Percentiles rank a stretch among this genome's conserved stretches.
phyloP scores from a whole-genome alignment of 2,329 filamentous ascomycete genomes.

The Aspergillus sp. region DNA sequence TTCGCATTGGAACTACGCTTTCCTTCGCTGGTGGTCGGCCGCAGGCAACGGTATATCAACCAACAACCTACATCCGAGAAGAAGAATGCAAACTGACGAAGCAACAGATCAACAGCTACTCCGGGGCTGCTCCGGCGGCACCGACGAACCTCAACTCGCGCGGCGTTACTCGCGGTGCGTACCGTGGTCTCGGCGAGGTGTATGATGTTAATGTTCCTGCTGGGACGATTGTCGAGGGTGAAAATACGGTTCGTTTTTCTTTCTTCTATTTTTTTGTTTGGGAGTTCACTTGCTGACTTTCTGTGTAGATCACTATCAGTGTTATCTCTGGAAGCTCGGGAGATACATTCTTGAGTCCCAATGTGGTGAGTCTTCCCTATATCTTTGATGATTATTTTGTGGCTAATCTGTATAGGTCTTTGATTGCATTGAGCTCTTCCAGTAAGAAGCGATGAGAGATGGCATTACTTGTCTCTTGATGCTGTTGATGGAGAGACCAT shows the following conservation, averaged over 20 bases:
- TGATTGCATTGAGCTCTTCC: constrained; percentile 32
- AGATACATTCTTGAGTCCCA: constrained; percentile 57
- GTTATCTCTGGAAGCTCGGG: constrained; percentile 61
- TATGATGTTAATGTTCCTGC: constrained; percentile 62
- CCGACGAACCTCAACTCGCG: constrained; percentile 65
- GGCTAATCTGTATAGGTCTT: constrained; percentile 24
- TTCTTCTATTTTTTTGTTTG: background rate
- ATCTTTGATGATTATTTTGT: background rate
- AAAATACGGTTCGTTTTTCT: constrained; percentile 50
- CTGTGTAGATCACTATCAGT: constrained; percentile 52
- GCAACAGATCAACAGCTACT: constrained; percentile 54
- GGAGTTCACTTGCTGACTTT: background rate
- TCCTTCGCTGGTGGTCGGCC: constrained; percentile 62
- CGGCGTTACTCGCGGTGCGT: constrained; percentile 65
- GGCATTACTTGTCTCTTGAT: background rate
- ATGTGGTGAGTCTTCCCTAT: constrained; percentile 37
- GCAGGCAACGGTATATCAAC: constrained; percentile 39
- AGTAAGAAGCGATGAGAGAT: constrained; percentile 10
- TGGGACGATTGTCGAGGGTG: constrained; percentile 58
- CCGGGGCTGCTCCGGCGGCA: constrained; percentile 49
- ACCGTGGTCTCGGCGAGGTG: constrained; percentile 63
- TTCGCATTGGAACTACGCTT: constrained; percentile 65
- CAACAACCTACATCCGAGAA: background rate
- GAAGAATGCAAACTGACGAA: background rate
- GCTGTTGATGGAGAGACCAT: too few species aligned